Evolutionary conservation across 2,329 filamentous ascomycete species (phyloP).

Genomic region (Fusarium pseudonygamai): DNA sequence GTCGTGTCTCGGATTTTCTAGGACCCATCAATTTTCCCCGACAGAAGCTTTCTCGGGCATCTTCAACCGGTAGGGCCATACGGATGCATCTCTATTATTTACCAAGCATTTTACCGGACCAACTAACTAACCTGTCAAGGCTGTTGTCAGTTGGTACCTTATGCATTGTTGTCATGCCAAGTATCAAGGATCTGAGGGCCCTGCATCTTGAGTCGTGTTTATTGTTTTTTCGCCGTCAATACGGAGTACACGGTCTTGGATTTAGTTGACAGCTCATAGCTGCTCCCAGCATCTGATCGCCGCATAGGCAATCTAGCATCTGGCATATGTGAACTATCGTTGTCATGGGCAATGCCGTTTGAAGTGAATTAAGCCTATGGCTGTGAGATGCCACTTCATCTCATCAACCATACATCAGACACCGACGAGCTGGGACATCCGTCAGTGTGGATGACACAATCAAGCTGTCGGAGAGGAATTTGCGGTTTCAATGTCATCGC

Average conservation of each 20-base stretch:
- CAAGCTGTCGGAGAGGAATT: background rate
- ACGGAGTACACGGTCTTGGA: background rate
- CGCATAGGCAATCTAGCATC: conserved; percentile 29
- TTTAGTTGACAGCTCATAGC: conserved; percentile 1
- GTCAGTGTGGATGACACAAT: background rate
- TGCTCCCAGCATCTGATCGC: conserved; percentile 18
- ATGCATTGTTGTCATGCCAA: conserved; percentile 34
- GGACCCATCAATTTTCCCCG: conserved; percentile 11
- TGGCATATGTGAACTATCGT: conserved; percentile 11
- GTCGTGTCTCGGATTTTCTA: conserved; percentile 26
- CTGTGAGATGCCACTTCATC: background rate
- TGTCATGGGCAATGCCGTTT: background rate
- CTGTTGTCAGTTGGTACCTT: conserved; percentile 11
- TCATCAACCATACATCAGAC: conserved; percentile 2
- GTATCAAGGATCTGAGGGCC: conserved; percentile 21
- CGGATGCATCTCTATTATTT: conserved; percentile 18
- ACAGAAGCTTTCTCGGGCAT: conserved; percentile 21
- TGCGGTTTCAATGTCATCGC: background rate
- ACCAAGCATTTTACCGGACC: conserved; percentile 4
- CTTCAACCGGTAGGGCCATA: conserved; percentile 29
- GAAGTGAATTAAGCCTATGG: background rate
- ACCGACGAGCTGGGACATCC: background rate
- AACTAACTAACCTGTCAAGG: conserved; percentile 1
- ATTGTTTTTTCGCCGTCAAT: conserved; percentile 19
- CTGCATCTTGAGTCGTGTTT: conserved; percentile 25